Evolutionary conservation across 2,329 filamentous ascomycete genomes (phyloP).

Genomic region (Fusarium sp.): DNA sequence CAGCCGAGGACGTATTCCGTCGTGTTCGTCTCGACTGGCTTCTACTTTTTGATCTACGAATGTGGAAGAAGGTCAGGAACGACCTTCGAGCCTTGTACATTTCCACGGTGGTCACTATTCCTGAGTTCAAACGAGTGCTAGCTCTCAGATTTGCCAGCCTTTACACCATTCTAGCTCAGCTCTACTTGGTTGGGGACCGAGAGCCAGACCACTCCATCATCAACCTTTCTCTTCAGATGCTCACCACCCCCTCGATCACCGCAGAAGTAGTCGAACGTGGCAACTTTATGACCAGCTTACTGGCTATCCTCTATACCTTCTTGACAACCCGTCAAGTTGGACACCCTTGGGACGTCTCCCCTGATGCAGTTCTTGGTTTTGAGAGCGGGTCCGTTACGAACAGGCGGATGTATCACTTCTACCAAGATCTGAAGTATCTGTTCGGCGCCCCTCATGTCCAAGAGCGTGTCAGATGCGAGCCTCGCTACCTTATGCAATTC

Average conservation of each 20-base stretch:
- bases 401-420: slow-evolving; percentile 97
- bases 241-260: slow-evolving; percentile 96
- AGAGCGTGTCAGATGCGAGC: slow-evolving; percentile 84
- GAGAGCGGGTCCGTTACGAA: slow-evolving; percentile 97
- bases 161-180: slow-evolving; percentile 92
- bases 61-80: slow-evolving; percentile 97
- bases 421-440: slow-evolving; percentile 92
- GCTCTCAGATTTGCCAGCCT: slow-evolving; percentile 94
- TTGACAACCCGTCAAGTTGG: slow-evolving; percentile 95
- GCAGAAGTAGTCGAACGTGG: slow-evolving; percentile 94
- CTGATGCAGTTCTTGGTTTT: slow-evolving; percentile 89
- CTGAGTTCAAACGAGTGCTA: slow-evolving; percentile 94
- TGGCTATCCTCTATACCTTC: slow-evolving; percentile 98
- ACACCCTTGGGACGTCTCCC: slow-evolving; percentile 90
- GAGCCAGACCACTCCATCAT: slow-evolving; percentile 99
- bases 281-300: slow-evolving; percentile 94
- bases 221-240: slow-evolving; percentile 95
- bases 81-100: slow-evolving; percentile 95
- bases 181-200: slow-evolving; percentile 95
- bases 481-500: slow-evolving; percentile 93
- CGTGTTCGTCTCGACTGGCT: slow-evolving; percentile 94
- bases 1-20: slow-evolving; percentile 89
- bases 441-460: slow-evolving; percentile 92
- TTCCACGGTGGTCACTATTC: slow-evolving; percentile 94
- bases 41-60: slow-evolving; percentile 91